A percentile compares a stretch with the other conserved stretches of the same genome.
Conservation (phyloP, 352 stramenopile genomes). For the Phytopythium delawarense region DNA sequence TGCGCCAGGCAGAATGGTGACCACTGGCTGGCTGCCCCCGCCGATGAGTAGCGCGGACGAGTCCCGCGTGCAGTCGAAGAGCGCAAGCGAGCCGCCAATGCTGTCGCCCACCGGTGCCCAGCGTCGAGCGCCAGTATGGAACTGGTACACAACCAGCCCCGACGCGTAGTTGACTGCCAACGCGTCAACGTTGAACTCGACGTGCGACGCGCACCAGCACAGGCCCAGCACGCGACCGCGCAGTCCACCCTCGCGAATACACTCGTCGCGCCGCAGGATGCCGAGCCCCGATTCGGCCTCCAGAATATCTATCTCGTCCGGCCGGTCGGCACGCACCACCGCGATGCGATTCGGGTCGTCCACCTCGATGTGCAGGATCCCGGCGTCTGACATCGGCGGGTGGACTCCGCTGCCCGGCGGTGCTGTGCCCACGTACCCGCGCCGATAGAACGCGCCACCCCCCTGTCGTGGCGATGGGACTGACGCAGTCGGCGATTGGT, state of each 20-base stretch:
- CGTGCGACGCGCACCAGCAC: slow-evolving; percentile 75
- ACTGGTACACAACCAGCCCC: slow-evolving; percentile 74
- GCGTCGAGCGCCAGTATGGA: slow-evolving; percentile 51
- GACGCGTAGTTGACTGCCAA: slow-evolving; percentile 70
- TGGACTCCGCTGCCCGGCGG: background rate
- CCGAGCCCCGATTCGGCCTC: slow-evolving; percentile 79
- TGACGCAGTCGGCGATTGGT: background rate
- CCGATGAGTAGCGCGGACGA: slow-evolving; percentile 76
- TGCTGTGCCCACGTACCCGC: slow-evolving; percentile 20
- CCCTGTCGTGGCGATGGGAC: slow-evolving; percentile 2
- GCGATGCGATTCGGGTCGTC: slow-evolving; percentile 82
- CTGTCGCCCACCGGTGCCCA: slow-evolving; percentile 66
- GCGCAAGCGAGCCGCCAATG: slow-evolving; percentile 39
- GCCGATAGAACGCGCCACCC: slow-evolving; percentile 22
- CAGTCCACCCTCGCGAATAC: slow-evolving; percentile 25
- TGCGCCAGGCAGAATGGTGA: background rate
- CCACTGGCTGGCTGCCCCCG: slow-evolving; percentile 27
- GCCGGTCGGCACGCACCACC: slow-evolving; percentile 44
- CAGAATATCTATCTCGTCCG: slow-evolving; percentile 59
- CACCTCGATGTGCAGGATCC: slow-evolving; percentile 75
- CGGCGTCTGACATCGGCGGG: slow-evolving; percentile 3
- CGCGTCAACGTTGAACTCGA: slow-evolving; percentile 82
- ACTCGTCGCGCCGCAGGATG: slow-evolving; percentile 69
- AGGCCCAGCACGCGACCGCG: slow-evolving; percentile 58
- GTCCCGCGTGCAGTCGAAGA: slow-evolving; percentile 82